Base-by-base conservation (phyloP, 1,139 yeast species). In the Suhomyces maxii region DNA sequence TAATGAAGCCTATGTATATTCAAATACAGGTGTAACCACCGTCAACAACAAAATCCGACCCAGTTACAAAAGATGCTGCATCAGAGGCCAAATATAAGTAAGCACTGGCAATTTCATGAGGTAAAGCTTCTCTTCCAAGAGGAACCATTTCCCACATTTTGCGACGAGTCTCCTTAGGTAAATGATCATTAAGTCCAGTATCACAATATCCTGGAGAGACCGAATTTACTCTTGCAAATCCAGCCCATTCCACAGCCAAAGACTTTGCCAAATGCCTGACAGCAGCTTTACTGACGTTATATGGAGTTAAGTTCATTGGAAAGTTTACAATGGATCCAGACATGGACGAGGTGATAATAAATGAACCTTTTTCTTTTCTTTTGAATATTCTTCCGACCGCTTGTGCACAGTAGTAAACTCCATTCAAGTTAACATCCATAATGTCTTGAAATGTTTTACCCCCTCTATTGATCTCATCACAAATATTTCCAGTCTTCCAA, bases 41-140 rank as follows among this genome's bases (percentile, higher is more conserved):
- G 45, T 56, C 59, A 26, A 56, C 59, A 47, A 53, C 47, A 32
- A 56, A 43, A 41, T 56, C 59, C 31, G 54, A 44, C 34, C 59
- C 59, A 10, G 59, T 56, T 33, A 58, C 55, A 50, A 50, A 56
- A 6, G 59, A 49, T 33, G 57, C 51, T 23, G 59, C 59, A 39
- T 55, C 59, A 11, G 54, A 49, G 23, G 58, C 59, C 43, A 55
- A 52, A 52, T 55, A 55, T 26, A 54, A 51, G 49, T 55, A 55
- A 8, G 57, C 57, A 11, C 59, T 57, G 30, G 49, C 57, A 53
- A 55, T 50, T 42, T 55, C 59, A 26, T 50, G 51, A 11, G 57
- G 36, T 39, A 49, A 50, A 23, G 53, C 58, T 44, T 55, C 58
- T 47, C 59, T 49, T 25, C 57, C 58, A 53, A 54, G 39, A 8